Percentiles rank a stretch among this genome's conserved stretches.
phyloP scores from a whole-genome alignment of 148 eudicot species.

The Rhododendron mucronatum region DNA sequence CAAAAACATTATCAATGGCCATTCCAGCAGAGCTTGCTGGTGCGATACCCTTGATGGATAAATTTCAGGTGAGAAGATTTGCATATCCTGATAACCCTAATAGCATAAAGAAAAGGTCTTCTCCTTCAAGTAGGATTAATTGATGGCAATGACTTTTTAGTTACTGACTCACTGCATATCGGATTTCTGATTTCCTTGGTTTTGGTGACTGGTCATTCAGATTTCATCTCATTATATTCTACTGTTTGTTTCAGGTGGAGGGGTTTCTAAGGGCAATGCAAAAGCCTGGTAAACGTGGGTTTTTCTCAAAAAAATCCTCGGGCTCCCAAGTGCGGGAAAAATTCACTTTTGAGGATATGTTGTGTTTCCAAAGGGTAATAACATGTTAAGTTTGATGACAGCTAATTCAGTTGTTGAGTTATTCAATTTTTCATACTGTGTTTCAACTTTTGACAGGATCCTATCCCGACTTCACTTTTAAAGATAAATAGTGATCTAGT shows the following conservation, averaged over 20 bases:
- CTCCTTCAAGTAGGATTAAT: background rate
- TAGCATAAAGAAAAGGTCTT: background rate
- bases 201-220: background rate
- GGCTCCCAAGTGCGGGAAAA: conserved; percentile 76
- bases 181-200: background rate
- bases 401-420: conserved; percentile 7
- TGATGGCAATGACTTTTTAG: background rate
- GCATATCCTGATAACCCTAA: background rate
- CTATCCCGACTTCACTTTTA: conserved; percentile 86
- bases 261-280: conserved; percentile 95
- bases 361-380: conserved; percentile 90
- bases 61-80: conserved; percentile 68
- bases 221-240: background rate
- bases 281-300: conserved; percentile 88
- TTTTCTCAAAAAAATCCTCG: conserved; percentile 76
- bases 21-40: conserved; percentile 95
- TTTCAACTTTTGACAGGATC: conserved; percentile 60
- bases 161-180: background rate
- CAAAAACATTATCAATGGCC: conserved; percentile 74
- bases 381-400: background rate
- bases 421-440: background rate
- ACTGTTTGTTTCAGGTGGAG: conserved; percentile 60
- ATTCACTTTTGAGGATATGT: conserved; percentile 96
- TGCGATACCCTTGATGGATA: conserved; percentile 90
- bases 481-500: conserved; percentile 77